Evolutionary conservation across 2,329 filamentous ascomycete genomes (phyloP).

Genomic region (Didymella pomorum): DNA sequence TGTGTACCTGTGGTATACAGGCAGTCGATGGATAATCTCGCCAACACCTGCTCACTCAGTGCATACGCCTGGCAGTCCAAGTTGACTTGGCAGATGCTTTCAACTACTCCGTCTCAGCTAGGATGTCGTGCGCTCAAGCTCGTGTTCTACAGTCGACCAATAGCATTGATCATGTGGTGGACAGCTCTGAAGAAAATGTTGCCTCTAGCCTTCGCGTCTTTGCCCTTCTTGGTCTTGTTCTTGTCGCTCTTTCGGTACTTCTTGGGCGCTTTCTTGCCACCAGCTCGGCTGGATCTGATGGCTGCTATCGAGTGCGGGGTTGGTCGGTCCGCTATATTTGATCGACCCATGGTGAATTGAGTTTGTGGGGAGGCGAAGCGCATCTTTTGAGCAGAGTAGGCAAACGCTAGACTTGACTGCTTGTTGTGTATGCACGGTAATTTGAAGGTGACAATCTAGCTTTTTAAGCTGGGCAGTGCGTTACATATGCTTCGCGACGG

Average conservation of each 20-base stretch:
- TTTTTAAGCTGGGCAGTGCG: not conserved
- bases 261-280: constrained; percentile 31
- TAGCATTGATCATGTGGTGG: not conserved
- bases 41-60: not conserved
- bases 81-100: not conserved
- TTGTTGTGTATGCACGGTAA: not conserved
- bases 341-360: not conserved
- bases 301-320: constrained; percentile 28
- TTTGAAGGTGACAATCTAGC: not conserved
- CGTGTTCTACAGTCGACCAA: not conserved
- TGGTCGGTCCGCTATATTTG: constrained; percentile 6
- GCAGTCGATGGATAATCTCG: not conserved
- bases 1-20: not conserved
- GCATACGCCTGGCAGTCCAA: not conserved
- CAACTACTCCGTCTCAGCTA: not conserved
- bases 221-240: constrained; percentile 5
- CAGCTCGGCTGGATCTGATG: constrained; percentile 25
- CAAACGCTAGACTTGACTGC: not conserved
- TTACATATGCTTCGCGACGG: not conserved
- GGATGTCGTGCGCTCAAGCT: not conserved
- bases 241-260: constrained; percentile 29
- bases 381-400: not conserved
- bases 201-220: constrained; percentile 16
- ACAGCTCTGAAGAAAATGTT: constrained; percentile 16
- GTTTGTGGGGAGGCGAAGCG: not conserved